Evolutionary conservation across 164 flowering plant species (phyloP), one percentile per base, ranked within the genome.

Genomic region (Vitis riparia): DNA sequence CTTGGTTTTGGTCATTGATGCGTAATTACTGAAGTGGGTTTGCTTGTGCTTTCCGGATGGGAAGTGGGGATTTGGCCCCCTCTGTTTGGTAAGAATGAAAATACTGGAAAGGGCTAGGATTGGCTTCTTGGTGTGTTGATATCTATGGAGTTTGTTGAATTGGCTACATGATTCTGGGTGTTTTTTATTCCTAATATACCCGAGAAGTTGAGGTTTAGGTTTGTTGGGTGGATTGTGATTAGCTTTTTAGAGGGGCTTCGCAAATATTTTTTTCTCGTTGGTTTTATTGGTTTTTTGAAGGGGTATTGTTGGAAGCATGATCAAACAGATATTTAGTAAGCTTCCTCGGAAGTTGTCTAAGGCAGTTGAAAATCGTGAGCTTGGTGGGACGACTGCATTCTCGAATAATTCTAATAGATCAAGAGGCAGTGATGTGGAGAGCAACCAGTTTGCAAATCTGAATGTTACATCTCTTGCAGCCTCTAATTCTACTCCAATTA

Each of bases 301-400:
- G 17, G 52, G 67, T 47, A 59, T 51, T 64, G 1, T 63, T 17
- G 29, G 67, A 79, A 66, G 61, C 55, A 79, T 79, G 82, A n/a
- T 76, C 16, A 76, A 71, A 23, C 76, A 79, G 68, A 68, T 79
- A 48, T 62, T 79, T 8, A 71, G 75, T 37, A 79, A 76, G 77
- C 79, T 79, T 71, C 82, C 82, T 13, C 37, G 72, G 27, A 79
- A 79, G 77, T 62, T 75, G 15, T 73, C 79, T 1, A 76, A 73
- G 59, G 49, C 64, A 15, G 1, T 57, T 65, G 79, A 69, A 29
- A 67, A 56, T 76, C 75, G 68, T 53, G 77, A 76, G 23, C 72
- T 56, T 59, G 75, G 77, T 55, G 66, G 75, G 61, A 63, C 29
- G 63, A 12, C 47, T 8, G 7, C 63, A 30, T 23, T 53, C 47